Evolutionary conservation across 179 eudicot genomes (phyloP).

Genomic region (Spergularia azorica): DNA sequence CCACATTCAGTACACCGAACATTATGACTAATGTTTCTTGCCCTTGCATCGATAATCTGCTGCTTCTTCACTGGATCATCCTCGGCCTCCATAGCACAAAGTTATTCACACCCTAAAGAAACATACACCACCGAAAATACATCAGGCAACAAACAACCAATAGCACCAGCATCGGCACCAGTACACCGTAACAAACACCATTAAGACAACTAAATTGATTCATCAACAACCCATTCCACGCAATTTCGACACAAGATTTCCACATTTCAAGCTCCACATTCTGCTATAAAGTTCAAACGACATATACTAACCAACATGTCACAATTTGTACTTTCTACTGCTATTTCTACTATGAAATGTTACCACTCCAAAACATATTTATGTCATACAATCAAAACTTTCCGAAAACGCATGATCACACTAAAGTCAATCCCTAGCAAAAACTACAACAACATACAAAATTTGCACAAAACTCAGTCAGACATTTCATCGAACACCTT

Average conservation of each 20-base stretch:
- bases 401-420: neutral
- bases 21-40: conserved; percentile 95
- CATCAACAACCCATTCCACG: neutral
- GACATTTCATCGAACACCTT: conserved; percentile 29
- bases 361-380: neutral
- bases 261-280: neutral
- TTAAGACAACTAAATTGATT: neutral
- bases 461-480: conserved; percentile 7
- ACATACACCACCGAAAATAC: neutral
- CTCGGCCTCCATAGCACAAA: conserved; percentile 46
- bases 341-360: neutral
- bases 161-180: neutral
- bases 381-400: neutral
- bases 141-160: neutral
- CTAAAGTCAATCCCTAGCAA: neutral
- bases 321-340: too few species aligned
- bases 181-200: neutral
- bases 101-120: neutral
- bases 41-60: conserved; percentile 83
- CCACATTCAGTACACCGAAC: conserved; percentile 98
- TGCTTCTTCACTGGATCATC: conserved; percentile 58
- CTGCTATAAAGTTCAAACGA: neutral
- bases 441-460: neutral
- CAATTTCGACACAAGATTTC: neutral
- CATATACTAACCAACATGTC: neutral